These are phyloP conservation scores for Claviceps quebecensis DNA, from an alignment of 2,329 filamentous ascomycete genomes.

Conservation along the genomic window DNA sequence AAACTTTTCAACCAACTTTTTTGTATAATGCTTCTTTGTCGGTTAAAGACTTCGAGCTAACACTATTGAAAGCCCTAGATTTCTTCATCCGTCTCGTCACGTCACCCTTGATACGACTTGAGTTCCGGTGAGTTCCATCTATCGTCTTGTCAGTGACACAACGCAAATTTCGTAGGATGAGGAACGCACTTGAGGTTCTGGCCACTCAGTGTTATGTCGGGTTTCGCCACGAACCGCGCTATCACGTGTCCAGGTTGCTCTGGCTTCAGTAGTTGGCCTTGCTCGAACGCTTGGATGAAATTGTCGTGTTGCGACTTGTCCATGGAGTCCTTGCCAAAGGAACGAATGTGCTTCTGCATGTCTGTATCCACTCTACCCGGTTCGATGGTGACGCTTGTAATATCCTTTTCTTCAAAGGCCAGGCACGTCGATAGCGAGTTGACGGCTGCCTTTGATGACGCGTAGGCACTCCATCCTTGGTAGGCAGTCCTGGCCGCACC, in stretches of 20 bases:
- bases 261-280: constrained; percentile 60
- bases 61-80: background rate
- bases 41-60: constrained; percentile 6
- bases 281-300: constrained; percentile 56
- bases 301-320: constrained; percentile 42
- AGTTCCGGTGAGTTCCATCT: constrained; percentile 33
- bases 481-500: constrained; percentile 58
- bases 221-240: constrained; percentile 58
- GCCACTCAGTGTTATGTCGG: constrained; percentile 55
- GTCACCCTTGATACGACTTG: constrained; percentile 34
- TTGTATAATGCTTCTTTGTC: constrained; percentile 9
- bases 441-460: constrained; percentile 67
- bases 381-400: constrained; percentile 57
- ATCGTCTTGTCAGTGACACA: constrained; percentile 9
- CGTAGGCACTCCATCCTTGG: constrained; percentile 66
- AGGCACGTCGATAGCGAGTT: constrained; percentile 68
- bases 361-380: constrained; percentile 78
- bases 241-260: constrained; percentile 81
- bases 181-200: constrained; percentile 53
- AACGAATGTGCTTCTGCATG: constrained; percentile 76
- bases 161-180: background rate
- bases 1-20: constrained; percentile 14
- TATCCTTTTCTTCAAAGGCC: constrained; percentile 59
- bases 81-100: background rate
- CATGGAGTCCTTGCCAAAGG: constrained; percentile 39